Percentiles rank a stretch among this genome's conserved stretches.
phyloP scores from a whole-genome alignment of 257 asterid species.

The Coffea eugenioides region DNA sequence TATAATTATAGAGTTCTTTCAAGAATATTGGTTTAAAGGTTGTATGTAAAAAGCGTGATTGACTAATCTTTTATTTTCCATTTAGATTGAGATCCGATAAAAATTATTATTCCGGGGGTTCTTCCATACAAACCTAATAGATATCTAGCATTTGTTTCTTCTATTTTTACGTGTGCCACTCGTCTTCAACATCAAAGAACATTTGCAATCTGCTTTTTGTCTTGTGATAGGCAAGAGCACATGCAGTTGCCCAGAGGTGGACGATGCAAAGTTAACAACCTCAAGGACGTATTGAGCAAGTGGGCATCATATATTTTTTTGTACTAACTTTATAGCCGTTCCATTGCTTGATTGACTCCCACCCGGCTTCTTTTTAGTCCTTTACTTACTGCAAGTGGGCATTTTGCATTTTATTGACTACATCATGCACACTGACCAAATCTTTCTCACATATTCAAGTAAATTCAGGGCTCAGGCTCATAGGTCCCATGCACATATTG shows the following conservation, averaged over 20 bases:
- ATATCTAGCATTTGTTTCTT: not conserved
- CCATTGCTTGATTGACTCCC: not conserved
- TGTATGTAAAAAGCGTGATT: too few species aligned
- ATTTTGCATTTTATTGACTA: not conserved
- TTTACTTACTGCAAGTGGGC: not conserved
- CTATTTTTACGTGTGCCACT: not conserved
- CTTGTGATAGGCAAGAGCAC: conserved; percentile 5
- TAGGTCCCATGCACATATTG: too few species aligned
- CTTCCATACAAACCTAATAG: too few species aligned
- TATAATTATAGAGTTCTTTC: too few species aligned
- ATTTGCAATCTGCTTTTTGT: not conserved
- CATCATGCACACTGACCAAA: not conserved
- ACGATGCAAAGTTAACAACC: not conserved
- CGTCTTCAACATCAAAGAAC: not conserved
- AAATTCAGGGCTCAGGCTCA: not conserved
- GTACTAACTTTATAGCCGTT: not conserved
- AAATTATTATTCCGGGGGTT: not conserved
- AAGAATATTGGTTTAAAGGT: too few species aligned
- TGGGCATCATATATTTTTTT: not conserved
- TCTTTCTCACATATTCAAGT: not conserved
- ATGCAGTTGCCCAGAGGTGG: not conserved
- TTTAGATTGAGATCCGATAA: too few species aligned
- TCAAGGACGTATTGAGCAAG: not conserved
- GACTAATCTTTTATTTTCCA: too few species aligned
- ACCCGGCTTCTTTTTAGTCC: not conserved